phyloP scores from a whole-genome alignment of 2,329 filamentous ascomycete genomes.

The Colletotrichum higginsianum region DNA sequence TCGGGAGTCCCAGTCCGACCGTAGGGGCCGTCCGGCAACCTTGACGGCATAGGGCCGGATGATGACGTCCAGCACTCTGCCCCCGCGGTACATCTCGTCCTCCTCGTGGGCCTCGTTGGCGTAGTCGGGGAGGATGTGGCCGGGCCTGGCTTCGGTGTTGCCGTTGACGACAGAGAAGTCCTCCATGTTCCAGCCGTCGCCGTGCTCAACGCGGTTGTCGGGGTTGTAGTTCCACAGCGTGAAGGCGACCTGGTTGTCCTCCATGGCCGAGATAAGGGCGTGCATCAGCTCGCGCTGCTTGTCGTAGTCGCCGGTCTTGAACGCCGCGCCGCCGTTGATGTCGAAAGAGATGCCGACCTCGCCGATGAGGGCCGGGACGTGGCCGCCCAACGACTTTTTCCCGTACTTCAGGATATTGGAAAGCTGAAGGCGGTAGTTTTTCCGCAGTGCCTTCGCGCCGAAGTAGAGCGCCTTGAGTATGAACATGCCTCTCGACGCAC shows the following conservation, averaged over 20 bases:
- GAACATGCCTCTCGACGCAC: constrained; percentile 57
- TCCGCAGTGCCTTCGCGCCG: constrained; percentile 53
- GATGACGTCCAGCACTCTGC: constrained; percentile 55
- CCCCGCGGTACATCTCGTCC: constrained; percentile 56
- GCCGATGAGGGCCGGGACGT: constrained; percentile 55
- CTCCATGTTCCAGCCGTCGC: constrained; percentile 61
- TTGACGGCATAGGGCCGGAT: constrained; percentile 60
- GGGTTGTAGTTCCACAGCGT: constrained; percentile 60
- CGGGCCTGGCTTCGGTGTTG: constrained; percentile 47
- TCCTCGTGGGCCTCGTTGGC: constrained; percentile 51
- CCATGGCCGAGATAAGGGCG: constrained; percentile 58
- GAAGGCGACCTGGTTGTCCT: constrained; percentile 55
- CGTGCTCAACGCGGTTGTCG: constrained; percentile 54
- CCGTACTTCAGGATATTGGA: constrained; percentile 54
- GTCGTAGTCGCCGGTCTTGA: constrained; percentile 56
- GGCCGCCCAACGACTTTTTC: constrained; percentile 49
- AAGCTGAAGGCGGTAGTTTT: constrained; percentile 58
- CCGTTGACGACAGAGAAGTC: constrained; percentile 59
- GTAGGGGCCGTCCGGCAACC: constrained; percentile 53
- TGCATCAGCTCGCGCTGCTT: constrained; percentile 57
- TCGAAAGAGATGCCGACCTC: constrained; percentile 59
- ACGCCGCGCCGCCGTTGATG: constrained; percentile 55
- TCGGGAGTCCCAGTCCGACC: constrained; percentile 54
- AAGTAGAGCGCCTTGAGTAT: constrained; percentile 58
- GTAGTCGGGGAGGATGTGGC: constrained; percentile 50